Conservation (phyloP, 345 rosid species). For the Gossypium rotundifolium region DNA sequence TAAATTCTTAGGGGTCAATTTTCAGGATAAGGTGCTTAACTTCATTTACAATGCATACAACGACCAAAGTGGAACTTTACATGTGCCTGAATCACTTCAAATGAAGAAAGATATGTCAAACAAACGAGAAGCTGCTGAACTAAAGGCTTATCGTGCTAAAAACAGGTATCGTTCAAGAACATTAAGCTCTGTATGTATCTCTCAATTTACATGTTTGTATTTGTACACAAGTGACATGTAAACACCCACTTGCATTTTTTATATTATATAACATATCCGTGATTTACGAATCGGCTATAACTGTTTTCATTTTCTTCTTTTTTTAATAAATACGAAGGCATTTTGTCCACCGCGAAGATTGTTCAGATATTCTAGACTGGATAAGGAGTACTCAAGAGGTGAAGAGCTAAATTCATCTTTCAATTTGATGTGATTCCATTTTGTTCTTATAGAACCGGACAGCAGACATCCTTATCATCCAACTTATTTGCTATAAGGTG, state of each 20-base stretch:
- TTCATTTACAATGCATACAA: slow-evolving; percentile 56
- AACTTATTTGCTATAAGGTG: neutral
- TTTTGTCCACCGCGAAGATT: slow-evolving; percentile 56
- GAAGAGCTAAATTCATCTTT: neutral
- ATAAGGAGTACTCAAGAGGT: slow-evolving; percentile 32
- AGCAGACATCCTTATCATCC: slow-evolving; percentile 4
- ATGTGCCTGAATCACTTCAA: slow-evolving; percentile 53
- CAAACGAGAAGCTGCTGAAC: slow-evolving; percentile 44
- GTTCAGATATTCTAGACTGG: slow-evolving; percentile 63
- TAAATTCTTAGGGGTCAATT: neutral
- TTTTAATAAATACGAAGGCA: slow-evolving; percentile 41
- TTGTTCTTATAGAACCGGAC: neutral
- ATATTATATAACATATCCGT: neutral
- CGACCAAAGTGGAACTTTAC: slow-evolving; percentile 34
- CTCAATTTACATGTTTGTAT: neutral
- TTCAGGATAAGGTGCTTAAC: slow-evolving; percentile 66
- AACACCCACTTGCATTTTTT: neutral
- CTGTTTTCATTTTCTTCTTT: neutral
- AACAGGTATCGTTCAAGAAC: slow-evolving; percentile 45
- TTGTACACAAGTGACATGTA: neutral
- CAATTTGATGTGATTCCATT: slow-evolving; percentile 4
- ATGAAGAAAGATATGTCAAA: slow-evolving; percentile 49
- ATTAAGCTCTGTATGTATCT: neutral
- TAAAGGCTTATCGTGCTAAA: slow-evolving; percentile 58
- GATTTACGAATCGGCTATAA: neutral